Evolutionary conservation across 2,329 filamentous ascomycete species (phyloP), one percentile per base, ranked within the genome.

Genomic region (Aspergillus pseudoglaucus): DNA sequence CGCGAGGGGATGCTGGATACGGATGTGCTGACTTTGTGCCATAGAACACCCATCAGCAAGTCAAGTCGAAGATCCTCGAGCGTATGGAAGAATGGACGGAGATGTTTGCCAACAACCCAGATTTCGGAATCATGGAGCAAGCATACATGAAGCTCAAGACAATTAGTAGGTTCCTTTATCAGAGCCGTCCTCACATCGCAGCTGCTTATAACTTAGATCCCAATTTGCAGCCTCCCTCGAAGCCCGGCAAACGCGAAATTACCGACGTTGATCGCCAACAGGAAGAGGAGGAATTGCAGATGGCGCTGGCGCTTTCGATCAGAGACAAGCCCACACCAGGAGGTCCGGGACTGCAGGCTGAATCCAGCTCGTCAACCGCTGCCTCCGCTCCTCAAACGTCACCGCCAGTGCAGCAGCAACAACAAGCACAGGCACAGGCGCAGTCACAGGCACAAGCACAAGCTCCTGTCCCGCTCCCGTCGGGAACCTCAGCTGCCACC

Each of bases 81-180:
- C 84, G 90, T 57, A 97, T 97, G 89, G 85, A 87, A 67, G 88
- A 91, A 55, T 98, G 93, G 93, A 84, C 87, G 48, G 88, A 93
- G 61, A 95, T 96, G 88, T 97, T 97, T 67, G 81, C 82, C 60
- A 84, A 80, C 51, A 89, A 96, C 64, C 81, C 90, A 9, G 91
- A 96, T 65, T 80, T 98, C 51, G 93, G 93, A 15, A 95, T 98
- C 65, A 98, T 98, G 93, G 87, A 90, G 67, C 88, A 95, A 63
- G 90, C 91, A 50, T 97, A 91, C 69, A 84, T 84, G 73, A 88
- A 86, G 66, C 76, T 97, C 53, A 94, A 95, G 76, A 76, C 77
- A 17, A 78, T 81, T 60, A 83, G 80, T 82, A 65, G 54, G 72
- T 56, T 17, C 27, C 8, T n/a, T 4, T 10, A 18, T 23, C 4